Base-by-base conservation (phyloP, 176 grass and related monocot species). In the Oryza meridionalis region DNA sequence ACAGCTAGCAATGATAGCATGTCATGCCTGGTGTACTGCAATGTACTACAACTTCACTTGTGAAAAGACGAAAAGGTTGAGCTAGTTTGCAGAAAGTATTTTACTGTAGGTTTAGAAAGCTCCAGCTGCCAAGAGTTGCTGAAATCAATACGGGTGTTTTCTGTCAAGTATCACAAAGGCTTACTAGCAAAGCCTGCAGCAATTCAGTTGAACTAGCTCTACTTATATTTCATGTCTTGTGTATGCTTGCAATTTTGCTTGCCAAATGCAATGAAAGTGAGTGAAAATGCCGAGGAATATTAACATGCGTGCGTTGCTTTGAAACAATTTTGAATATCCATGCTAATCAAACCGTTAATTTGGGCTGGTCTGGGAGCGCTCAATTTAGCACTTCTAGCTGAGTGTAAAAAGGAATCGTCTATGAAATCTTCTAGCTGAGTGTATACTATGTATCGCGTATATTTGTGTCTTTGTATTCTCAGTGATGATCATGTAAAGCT, bases 141-240 rank as follows among this genome's bases (percentile, higher is more conserved):
- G 64, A 63, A 38, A 84, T 68, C 62, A 67, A 38, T 72, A 75
- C 17, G 40, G 35, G 46, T 38, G 43, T 77, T 77, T 10, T 77
- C 27, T 37, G 25, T 15, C 70, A 26, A 46, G 4, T 68, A 67
- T 65, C 37, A 58, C 25, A 16, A 66, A 22, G 55, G 73, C 43
- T n/a, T 14, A 29, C 26, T 6, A 47, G 24, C 32, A 49, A 32
- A 7, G 17, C 38, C 17, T 55, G 51, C 51, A 21, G 17, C 5
- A 17, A 55, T 2, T 12, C 49, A 53, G 55, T 63, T 21, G 58
- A 62, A 58, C 12, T 62, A 33, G 9, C 35, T 8, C 6, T 40
- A 77, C 40, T 82, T 33, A 77, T 71, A 86, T 89, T 89, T 85
- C 83, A 89, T 89, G 88, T 66, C 78, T 22, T 11, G 16, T 7